A percentile compares a stretch with the other conserved stretches of the same genome.
These are phyloP conservation scores for Mucor irregularis DNA, from an alignment of 371 early-diverging fungal genomes.

Conservation along the genomic window DNA sequence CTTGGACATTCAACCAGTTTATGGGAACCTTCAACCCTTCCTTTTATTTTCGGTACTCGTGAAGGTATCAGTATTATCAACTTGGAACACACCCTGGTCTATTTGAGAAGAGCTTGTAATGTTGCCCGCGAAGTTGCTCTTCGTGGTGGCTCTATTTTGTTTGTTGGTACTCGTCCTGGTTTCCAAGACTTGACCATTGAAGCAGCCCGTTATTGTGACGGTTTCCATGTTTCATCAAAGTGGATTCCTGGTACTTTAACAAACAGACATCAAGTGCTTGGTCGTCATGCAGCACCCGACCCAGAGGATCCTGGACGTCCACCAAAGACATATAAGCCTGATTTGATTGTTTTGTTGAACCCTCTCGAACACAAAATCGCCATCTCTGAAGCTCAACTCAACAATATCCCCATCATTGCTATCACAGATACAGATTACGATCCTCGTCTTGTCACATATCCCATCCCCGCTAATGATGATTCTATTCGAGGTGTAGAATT, in stretches of 20 bases:
- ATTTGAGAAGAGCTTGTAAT: constrained; percentile 81
- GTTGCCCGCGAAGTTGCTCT: constrained; percentile 76
- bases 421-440: constrained; percentile 93
- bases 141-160: constrained; percentile 85
- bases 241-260: constrained; percentile 94
- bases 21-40: constrained; percentile 84
- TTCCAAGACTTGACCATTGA: constrained; percentile 71
- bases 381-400: constrained; percentile 78
- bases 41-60: constrained; percentile 89
- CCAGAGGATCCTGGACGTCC: constrained; percentile 56
- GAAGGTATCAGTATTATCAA: constrained; percentile 94
- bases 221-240: constrained; percentile 77
- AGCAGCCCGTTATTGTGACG: constrained; percentile 78
- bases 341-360: constrained; percentile 87
- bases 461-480: constrained; percentile 98
- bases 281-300: constrained; percentile 59
- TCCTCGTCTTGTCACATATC: constrained; percentile 87
- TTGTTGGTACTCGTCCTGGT: constrained; percentile 82
- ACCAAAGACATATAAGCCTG: constrained; percentile 76
- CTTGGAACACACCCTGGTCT: constrained; percentile 89
- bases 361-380: constrained; percentile 80
- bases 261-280: constrained; percentile 78
- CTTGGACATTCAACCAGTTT: constrained; percentile 82
- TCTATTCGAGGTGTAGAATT: constrained; percentile 78
- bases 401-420: constrained; percentile 89